Evolutionary conservation across 1,139 yeast genomes (phyloP), one percentile per base, ranked within the genome.

Genomic region (Scheffersomyces lignicola): DNA sequence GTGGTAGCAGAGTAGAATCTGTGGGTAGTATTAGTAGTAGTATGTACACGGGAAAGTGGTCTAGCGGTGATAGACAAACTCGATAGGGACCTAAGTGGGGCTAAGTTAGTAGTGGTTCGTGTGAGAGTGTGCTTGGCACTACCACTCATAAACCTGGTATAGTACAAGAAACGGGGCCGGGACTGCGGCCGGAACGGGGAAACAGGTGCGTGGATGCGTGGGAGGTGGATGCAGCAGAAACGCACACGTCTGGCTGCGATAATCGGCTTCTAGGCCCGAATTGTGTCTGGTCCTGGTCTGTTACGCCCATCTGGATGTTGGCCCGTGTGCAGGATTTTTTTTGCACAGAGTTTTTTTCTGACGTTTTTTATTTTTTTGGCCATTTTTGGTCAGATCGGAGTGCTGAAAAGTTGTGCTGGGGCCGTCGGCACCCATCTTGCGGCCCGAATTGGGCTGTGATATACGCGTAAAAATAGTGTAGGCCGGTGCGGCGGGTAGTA

Each of bases 121-220:
- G 4, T 10, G 7, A 24, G 14, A 6, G 28, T 24, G 28, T 18
- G 28, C 16, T 11, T 24, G 7, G 28, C 28, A 24, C 28, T 18
- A 24, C 12, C 28, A 24, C 14, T 24, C 28, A 24, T 24, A 24
- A 24, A 24, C 23, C 8, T n/a, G 23, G n/a, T 20, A 20, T 20
- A 20, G n/a, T 20, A 20, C 23, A 20, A 20, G 23, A 20, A 9
- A 20, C 8, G 23, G 23, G n/a, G n/a, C 10, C n/a, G 8, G 8
- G n/a, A 9, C 8, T 8, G 23, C 8, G 23, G 23, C 8, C 8
- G n/a, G 23, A 20, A 9, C 8, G 23, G n/a, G n/a, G 23, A 9
- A 20, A 20, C n/a, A 20, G n/a, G n/a, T 20, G 23, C 10, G 8
- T 9, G 23, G n/a, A 20, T 20, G 8, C 10, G 23, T 20, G 8